Percentiles rank a stretch among this genome's conserved stretches.
These are phyloP conservation scores for Chenopodium berlandieri DNA, from an alignment of 148 eudicot species.

Conservation along the genomic window DNA sequence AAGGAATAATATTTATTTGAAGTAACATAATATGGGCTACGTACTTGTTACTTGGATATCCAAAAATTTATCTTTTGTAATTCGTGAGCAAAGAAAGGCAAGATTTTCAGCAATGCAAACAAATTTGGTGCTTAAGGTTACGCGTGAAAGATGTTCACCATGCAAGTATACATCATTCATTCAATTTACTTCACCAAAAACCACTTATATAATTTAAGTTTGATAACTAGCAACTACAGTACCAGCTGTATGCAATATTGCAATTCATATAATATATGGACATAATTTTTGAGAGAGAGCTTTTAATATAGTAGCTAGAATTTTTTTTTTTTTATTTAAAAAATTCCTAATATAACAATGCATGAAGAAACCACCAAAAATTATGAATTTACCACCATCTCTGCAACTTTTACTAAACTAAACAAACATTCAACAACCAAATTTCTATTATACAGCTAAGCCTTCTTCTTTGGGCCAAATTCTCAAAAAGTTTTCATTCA, in stretches of 20 bases:
- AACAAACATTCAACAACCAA: slow-evolving; percentile 33
- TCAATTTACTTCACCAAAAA: slow-evolving; percentile 21
- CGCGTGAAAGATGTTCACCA: slow-evolving; percentile 11
- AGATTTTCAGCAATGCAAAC: not conserved
- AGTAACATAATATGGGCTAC: too few species aligned
- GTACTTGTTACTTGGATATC: too few species aligned
- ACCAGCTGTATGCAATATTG: slow-evolving; percentile 27
- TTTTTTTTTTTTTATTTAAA: not conserved
- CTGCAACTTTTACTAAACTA: slow-evolving; percentile 18
- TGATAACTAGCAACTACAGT: not conserved
- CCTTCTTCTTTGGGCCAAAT: slow-evolving; percentile 27
- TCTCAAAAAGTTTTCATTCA: slow-evolving; percentile 27
- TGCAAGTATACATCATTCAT: slow-evolving; percentile 22
- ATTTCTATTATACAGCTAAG: slow-evolving; percentile 24
- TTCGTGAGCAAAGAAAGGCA: not conserved
- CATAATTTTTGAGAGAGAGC: not conserved
- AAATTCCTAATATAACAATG: not conserved
- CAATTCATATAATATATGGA: not conserved
- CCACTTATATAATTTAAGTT: not conserved
- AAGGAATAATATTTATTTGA: too few species aligned
- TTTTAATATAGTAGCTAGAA: not conserved
- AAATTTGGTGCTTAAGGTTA: slow-evolving; percentile 6
- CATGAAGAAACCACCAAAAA: not conserved
- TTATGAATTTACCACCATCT: slow-evolving; percentile 17
- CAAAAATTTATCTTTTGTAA: too few species aligned